These are phyloP conservation scores for Clonostachys byssicola DNA, from an alignment of 2,329 filamentous ascomycete species.

Conservation along the genomic window DNA sequence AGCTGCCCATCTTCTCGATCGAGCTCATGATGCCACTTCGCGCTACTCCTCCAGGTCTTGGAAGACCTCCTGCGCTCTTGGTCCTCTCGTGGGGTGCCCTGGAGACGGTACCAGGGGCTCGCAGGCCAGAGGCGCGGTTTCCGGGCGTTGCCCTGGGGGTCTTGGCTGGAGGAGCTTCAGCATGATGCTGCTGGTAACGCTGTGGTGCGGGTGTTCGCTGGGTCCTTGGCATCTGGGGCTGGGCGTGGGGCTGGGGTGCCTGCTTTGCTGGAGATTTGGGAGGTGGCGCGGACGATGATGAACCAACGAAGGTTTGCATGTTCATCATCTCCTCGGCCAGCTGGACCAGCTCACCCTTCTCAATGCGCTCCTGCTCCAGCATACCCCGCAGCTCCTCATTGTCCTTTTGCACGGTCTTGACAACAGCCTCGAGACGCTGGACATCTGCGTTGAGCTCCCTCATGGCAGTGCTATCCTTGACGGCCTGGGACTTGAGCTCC, in stretches of 20 bases:
- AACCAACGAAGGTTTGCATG: constrained; percentile 49
- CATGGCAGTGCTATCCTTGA: constrained; percentile 62
- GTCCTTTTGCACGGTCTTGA: constrained; percentile 65
- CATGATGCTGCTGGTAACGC: constrained; percentile 12
- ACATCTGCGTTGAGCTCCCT: constrained; percentile 69
- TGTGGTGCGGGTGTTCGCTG: constrained; percentile 9
- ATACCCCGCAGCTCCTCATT: constrained; percentile 61
- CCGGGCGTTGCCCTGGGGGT: constrained; percentile 28
- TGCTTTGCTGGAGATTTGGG: not conserved
- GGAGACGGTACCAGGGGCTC: constrained; percentile 51
- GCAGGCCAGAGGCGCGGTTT: constrained; percentile 51
- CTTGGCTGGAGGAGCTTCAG: constrained; percentile 19
- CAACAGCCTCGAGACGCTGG: constrained; percentile 69
- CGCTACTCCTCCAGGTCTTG: constrained; percentile 40
- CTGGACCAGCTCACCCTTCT: constrained; percentile 79
- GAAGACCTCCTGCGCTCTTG: constrained; percentile 38
- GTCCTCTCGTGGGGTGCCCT: constrained; percentile 37
- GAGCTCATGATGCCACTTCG: constrained; percentile 77
- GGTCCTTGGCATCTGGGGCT: constrained; percentile 8
- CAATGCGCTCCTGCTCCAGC: constrained; percentile 70
- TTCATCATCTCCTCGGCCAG: constrained; percentile 81
- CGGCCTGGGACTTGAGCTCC: constrained; percentile 52
- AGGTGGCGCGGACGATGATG: not conserved
- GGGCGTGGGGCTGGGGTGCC: constrained; percentile 3
- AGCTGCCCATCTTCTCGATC: constrained; percentile 82